Evolutionary conservation across 345 rosid species (phyloP), one percentile per base, ranked within the genome.

Genomic region (Acer yangbiense): DNA sequence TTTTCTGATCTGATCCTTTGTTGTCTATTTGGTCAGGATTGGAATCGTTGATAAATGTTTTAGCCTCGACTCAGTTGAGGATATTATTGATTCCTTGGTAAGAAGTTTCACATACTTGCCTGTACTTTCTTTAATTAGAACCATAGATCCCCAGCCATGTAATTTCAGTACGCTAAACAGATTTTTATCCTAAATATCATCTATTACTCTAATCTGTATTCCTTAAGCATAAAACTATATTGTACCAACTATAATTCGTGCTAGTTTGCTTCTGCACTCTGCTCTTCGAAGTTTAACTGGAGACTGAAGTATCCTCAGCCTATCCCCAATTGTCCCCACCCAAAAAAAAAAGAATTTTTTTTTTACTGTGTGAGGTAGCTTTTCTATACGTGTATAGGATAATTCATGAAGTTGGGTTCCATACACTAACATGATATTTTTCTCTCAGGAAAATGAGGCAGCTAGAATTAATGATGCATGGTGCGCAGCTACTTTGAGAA

Each of bases 21-120:
- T 69, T 65, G 12, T 62, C 35, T 29, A 8, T 80, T 68, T 82
- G 39, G 39, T 13, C 79, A 96, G 99, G 92, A 85, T 89, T 25
- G 90, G 85, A 65, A 68, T 82, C 76, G 81, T 96, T 73, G 97
- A 91, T 65, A 90, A 83, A 79, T 96, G 98, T 84, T 96, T 96
- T 62, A n/a, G 92, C 81, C 89, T 82, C 75, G 91, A 88, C 75
- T 87, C 99, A 2, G 93, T 92, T 18, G 99, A 94, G 89, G 98
- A 92, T 85, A 94, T 96, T 55, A 83, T 91, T 63, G 90, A 89
- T 82, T 83, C 91, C 65, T 83, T 95, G 90, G 98, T 95, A 86
- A 86, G 90, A 65, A 68, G 74, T 65, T 25, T 13, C 13, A 21
- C 14, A 39, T 23, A 23, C 17, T 23, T 3, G 9, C 25, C 18